Evolutionary conservation across 257 asterid species (phyloP), one percentile per base, ranked within the genome.

Genomic region (Solanum acaule): DNA sequence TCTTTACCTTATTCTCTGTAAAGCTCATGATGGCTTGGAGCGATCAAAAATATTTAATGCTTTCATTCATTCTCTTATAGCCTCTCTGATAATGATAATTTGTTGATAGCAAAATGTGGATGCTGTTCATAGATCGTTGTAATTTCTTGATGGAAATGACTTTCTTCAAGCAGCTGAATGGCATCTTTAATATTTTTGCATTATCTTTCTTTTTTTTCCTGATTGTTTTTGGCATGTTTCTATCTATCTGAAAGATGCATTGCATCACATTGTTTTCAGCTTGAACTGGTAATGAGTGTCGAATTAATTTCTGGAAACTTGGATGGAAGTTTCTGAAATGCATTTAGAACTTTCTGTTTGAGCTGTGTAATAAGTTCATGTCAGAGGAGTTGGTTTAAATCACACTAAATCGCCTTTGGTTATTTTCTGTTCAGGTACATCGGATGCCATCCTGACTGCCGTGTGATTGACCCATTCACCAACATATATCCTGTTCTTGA

Each of bases 401-500:
- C 71, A 8, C 87, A 59, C 49, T 75, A 65, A 72, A 72, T 63
- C 77, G 46, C 49, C 73, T 72, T 31, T 18, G 34, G 15, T 85
- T 81, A 71, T 91, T 88, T 86, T 70, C 82, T 90, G 88, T 83
- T 87, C 95, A 97, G 99, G 96, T 90, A 65, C 91, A 87, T 92
- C 37, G 88, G 93, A 79, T 76, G 89, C 88, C 93, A 88, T 88
- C 85, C 83, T 72, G 92, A 92, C 88, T 97, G 93, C 90, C 92
- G 94, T 91, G 92, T 94, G 70, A 94, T 97, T 31, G 99, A 97
- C 92, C 98, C 95, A 89, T 94, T 95, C 91, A 90, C 90, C 85
- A 94, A 94, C 91, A 94, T 97, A 84, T 91, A 92, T 89, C 96
- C 98, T 72, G 92, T 96, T 88, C 83, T 97, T 86, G 98, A 97